Percentiles rank a stretch among this genome's conserved stretches.
Conservation (phyloP, 345 rosid genomes). For the Rhodamnia rubescens region DNA sequence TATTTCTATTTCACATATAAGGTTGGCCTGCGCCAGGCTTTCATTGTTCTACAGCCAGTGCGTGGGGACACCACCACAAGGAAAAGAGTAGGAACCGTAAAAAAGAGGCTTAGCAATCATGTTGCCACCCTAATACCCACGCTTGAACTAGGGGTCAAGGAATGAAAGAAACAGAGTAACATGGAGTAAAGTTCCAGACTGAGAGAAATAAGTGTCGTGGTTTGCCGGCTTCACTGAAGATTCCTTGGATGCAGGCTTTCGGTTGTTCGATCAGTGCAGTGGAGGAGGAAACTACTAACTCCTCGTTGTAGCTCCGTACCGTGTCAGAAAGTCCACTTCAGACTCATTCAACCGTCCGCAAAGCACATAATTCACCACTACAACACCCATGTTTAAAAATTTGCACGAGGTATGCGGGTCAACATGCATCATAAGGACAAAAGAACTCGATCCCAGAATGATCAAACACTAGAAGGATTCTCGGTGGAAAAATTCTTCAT, state of each 20-base stretch:
- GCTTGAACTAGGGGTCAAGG: background rate
- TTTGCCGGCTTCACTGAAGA: background rate
- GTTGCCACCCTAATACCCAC: background rate
- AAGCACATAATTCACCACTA: background rate
- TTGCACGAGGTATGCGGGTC: background rate
- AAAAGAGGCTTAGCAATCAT: background rate
- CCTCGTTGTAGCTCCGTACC: background rate
- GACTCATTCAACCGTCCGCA: background rate
- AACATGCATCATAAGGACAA: background rate
- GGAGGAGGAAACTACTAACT: background rate
- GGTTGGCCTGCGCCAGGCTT: background rate
- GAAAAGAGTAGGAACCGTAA: background rate
- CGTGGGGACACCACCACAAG: background rate
- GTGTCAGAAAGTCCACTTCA: background rate
- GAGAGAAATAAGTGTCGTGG: background rate
- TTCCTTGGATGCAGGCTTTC: background rate
- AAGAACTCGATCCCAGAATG: background rate
- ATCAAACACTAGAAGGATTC: background rate
- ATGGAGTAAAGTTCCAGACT: background rate
- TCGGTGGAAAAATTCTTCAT: background rate
- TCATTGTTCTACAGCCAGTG: background rate
- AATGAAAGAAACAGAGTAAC: background rate
- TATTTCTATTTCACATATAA: background rate
- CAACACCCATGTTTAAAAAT: background rate
- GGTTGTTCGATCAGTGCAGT: background rate